Conservation (phyloP, 352 stramenopile species). For the Peronospora farinosa region DNA sequence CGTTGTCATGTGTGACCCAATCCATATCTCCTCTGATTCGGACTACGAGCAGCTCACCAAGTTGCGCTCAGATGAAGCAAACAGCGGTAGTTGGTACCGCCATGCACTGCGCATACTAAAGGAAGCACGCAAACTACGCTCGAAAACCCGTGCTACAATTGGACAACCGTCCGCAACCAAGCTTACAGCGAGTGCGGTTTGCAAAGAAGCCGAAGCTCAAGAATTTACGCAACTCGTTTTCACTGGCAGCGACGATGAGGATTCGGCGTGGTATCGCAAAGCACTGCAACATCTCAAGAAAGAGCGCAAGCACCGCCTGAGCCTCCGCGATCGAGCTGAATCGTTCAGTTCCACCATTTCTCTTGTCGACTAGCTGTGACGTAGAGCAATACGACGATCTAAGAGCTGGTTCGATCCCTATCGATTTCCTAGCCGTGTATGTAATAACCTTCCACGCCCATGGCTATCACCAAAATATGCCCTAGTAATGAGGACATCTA, state of each 20-base stretch:
- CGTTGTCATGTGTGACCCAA: not conserved
- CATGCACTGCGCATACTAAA: slow-evolving; percentile 36
- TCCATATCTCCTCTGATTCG: slow-evolving; percentile 2
- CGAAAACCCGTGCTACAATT: slow-evolving; percentile 3
- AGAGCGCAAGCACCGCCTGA: slow-evolving; percentile 26
- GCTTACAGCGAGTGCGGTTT: slow-evolving; percentile 1
- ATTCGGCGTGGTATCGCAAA: slow-evolving; percentile 24
- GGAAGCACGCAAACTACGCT: slow-evolving; percentile 26
- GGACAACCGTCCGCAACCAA: not conserved
- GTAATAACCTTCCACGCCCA: slow-evolving; percentile 22
- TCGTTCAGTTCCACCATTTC: slow-evolving; percentile 34
- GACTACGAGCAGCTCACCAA: slow-evolving; percentile 40
- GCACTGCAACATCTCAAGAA: slow-evolving; percentile 31
- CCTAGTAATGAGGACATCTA: too few relatives aligned
- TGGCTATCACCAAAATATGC: too few relatives aligned
- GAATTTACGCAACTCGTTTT: slow-evolving; percentile 28
- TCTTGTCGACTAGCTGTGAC: slow-evolving; percentile 21
- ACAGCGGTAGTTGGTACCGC: slow-evolving; percentile 27
- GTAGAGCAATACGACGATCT: not conserved
- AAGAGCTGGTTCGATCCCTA: not conserved
- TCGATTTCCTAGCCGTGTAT: slow-evolving; percentile 5
- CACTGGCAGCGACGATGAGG: slow-evolving; percentile 15
- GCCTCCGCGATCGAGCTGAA: slow-evolving; percentile 11
- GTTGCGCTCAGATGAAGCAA: slow-evolving; percentile 18
- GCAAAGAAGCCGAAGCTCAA: slow-evolving; percentile 6